Base-by-base conservation (phyloP, 257 asterid genomes). In the Ligustrum vulgare region DNA sequence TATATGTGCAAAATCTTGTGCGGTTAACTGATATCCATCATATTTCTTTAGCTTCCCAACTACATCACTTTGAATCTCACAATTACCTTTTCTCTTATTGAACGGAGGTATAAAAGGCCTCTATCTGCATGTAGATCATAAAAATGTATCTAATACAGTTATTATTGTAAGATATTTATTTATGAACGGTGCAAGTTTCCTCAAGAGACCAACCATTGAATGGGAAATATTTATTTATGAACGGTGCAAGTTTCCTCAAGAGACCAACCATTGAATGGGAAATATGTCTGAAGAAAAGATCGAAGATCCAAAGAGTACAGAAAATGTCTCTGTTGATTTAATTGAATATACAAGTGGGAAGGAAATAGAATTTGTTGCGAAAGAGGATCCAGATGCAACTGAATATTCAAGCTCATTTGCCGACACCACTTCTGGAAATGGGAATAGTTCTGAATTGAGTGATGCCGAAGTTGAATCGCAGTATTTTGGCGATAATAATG, bases 361-460 rank as follows among this genome's bases (percentile, higher is more conserved):
- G 43, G 93, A 87, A 72, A 72, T 77, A 75, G 86, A 67, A 76
- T 72, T 86, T 67, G 85, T 79, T 75, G 83, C 91, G 0, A 89
- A 86, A 84, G 93, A 85, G 56, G 96, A 93, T 80, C 94, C 93
- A 0, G 96, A 93, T 67, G 94, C 89, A 69, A 93, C 98, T 62
- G 97, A 93, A 81, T 82, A 91, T 86, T 89, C 98, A 43, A 93
- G 98, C 79, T 93, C 98, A 82, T 93, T 93, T 74, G 95, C 83
- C 25, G 82, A 86, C 85, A 84, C 94, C 39, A 65, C 77, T 77
- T 91, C 97, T 36, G 89, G 86, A 69, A 83, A 88, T 58, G 96
- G 84, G 82, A 84, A 86, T 74, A 80, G 71, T 72, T 84, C 87
- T 60, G 95, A 88, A 51, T 51, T 84, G 32, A 93, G 96, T 85